phyloP scores from a whole-genome alignment of 345 rosid genomes.

The Brassica incana region DNA sequence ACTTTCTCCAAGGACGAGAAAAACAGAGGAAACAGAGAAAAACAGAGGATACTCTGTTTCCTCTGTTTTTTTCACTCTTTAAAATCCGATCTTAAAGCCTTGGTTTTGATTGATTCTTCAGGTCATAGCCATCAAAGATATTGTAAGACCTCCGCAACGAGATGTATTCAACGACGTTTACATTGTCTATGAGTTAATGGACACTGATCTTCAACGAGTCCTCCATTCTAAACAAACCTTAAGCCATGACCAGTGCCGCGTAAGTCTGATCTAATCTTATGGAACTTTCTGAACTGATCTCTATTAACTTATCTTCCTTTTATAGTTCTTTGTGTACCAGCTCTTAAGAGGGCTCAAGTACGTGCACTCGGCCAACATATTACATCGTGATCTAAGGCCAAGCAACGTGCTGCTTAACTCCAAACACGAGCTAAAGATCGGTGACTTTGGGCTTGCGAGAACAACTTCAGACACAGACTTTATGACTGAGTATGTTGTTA shows the following conservation, averaged over 20 bases:
- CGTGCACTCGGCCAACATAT: constrained; percentile 88
- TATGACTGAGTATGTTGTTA: constrained; percentile 98
- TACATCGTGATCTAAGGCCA: constrained; percentile 96
- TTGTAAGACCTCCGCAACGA: constrained; percentile 84
- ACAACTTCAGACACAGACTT: constrained; percentile 98
- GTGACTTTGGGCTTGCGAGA: constrained; percentile 97
- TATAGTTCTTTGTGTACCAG: constrained; percentile 71
- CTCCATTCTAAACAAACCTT: constrained; percentile 80
- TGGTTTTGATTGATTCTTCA: constrained; percentile 34
- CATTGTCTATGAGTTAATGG: constrained; percentile 89
- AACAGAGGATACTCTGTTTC: background rate
- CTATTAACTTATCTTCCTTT: too few relatives aligned
- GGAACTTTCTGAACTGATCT: background rate
- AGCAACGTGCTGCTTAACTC: constrained; percentile 89
- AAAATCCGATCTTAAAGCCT: constrained; percentile 9
- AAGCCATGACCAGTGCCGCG: constrained; percentile 92
- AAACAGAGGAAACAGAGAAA: background rate
- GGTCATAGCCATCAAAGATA: constrained; percentile 86
- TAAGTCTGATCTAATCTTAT: constrained; percentile 32
- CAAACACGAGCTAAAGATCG: constrained; percentile 92
- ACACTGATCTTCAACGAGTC: constrained; percentile 91
- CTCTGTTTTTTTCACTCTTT: background rate
- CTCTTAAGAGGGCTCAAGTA: constrained; percentile 91
- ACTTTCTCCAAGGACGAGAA: constrained; percentile 2
- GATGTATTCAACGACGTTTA: constrained; percentile 98